phyloP scores from a whole-genome alignment of 306 rosid species.

The Elaeagnus macrophylla region DNA sequence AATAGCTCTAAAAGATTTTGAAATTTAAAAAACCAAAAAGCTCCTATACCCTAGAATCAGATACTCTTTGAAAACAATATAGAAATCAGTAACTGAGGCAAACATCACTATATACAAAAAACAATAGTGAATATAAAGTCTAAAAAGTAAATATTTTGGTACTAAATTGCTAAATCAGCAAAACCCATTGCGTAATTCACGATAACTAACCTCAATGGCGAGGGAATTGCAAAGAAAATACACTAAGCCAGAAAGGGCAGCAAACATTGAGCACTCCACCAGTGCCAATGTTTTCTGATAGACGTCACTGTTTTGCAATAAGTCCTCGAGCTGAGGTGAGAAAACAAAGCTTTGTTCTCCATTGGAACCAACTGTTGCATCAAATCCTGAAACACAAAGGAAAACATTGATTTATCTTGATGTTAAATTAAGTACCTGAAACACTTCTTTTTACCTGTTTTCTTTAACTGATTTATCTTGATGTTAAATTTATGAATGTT shows the following conservation, averaged over 20 bases:
- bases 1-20: no score
- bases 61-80: no score
- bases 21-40: no score
- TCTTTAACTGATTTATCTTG: no score
- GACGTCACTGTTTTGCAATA: slow-evolving; percentile 55
- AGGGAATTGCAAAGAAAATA: slow-evolving; percentile 94
- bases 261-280: slow-evolving; percentile 98
- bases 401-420: no score
- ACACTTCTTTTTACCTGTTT: no score
- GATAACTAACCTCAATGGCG: slow-evolving; percentile 62
- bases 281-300: slow-evolving; percentile 70
- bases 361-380: slow-evolving; percentile 16
- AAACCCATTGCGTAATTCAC: slow-evolving; percentile 2
- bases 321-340: slow-evolving; percentile 39
- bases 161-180: background rate
- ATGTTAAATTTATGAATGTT: no score
- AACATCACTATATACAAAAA: no score
- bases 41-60: no score
- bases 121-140: no score
- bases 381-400: slow-evolving; percentile 36
- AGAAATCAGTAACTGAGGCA: no score
- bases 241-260: slow-evolving; percentile 91
- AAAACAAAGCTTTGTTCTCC: slow-evolving; percentile 24
- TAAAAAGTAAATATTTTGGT: background rate
- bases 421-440: no score